Percentiles rank a stretch among this genome's conserved stretches.
These are phyloP conservation scores for Ophiostoma ips DNA, from an alignment of 2,329 filamentous ascomycete species.

Conservation along the genomic window DNA sequence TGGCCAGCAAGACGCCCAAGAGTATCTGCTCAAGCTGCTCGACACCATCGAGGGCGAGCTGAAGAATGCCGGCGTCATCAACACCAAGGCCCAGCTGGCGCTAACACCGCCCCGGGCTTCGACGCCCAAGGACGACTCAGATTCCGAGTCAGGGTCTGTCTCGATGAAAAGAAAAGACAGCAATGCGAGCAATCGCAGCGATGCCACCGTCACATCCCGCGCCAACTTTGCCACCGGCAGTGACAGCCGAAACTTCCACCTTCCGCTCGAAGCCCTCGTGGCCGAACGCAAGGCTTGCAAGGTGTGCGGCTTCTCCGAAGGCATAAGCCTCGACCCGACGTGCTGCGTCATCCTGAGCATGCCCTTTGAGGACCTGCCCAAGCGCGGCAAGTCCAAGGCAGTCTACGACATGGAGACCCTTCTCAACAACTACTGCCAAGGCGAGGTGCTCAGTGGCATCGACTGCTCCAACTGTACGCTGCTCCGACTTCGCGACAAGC, in stretches of 20 bases:
- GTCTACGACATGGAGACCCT: slow-evolving; percentile 56
- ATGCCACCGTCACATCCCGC: background rate
- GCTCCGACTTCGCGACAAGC: slow-evolving; percentile 32
- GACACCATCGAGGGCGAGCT: slow-evolving; percentile 75
- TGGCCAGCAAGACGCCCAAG: slow-evolving; percentile 94
- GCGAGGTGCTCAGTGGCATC: slow-evolving; percentile 79
- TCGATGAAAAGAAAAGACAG: too few species aligned
- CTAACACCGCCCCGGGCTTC: slow-evolving; percentile 27
- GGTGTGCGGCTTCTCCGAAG: slow-evolving; percentile 73
- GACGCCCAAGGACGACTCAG: background rate
- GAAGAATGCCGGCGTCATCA: slow-evolving; percentile 29
- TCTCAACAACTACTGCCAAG: slow-evolving; percentile 67
- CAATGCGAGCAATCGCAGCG: background rate
- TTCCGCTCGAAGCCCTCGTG: slow-evolving; percentile 74
- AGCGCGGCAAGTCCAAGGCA: slow-evolving; percentile 36
- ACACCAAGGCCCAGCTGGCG: slow-evolving; percentile 17
- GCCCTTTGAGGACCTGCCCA: slow-evolving; percentile 46
- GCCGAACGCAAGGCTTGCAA: slow-evolving; percentile 84
- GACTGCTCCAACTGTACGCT: slow-evolving; percentile 88
- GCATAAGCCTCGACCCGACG: slow-evolving; percentile 80
- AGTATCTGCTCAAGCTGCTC: slow-evolving; percentile 85
- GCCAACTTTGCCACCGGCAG: slow-evolving; percentile 17
- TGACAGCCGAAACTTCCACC: slow-evolving; percentile 32
- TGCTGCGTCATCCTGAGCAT: slow-evolving; percentile 74
- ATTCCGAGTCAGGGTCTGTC: background rate